These are phyloP conservation scores for Acarospora socialis DNA, from an alignment of 2,329 filamentous ascomycete species.

Conservation along the genomic window DNA sequence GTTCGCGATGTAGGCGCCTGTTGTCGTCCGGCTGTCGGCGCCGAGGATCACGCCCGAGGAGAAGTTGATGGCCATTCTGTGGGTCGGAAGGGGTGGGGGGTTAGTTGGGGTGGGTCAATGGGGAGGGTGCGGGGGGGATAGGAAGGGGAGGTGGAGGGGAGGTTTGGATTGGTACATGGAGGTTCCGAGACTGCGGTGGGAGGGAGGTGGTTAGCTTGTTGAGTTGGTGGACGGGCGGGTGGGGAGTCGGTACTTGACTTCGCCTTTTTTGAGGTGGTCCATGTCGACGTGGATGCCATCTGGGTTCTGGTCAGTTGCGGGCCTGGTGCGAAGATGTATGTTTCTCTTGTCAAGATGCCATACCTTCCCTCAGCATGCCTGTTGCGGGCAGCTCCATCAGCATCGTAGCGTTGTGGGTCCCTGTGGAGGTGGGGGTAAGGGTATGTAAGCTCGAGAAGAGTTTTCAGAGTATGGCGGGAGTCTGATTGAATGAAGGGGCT, in stretches of 20 bases:
- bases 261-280: conserved; percentile 95
- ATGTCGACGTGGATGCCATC: conserved; percentile 99
- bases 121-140: too few relatives aligned
- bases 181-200: conserved; percentile 62
- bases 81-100: conserved; percentile 19
- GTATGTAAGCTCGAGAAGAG: too few relatives aligned
- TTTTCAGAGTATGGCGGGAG: too few relatives aligned
- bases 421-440: too few relatives aligned
- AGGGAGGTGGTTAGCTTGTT: conserved; percentile 21
- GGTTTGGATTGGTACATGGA: conserved; percentile 94
- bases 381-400: conserved; percentile 22
- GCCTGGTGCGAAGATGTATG: conserved; percentile 7
- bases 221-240: not conserved
- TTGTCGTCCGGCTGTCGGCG: conserved; percentile 93
- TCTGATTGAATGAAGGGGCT: too few relatives aligned
- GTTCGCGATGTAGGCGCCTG: conserved; percentile 95
- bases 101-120: conserved; percentile 12
- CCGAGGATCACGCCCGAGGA: conserved; percentile 94
- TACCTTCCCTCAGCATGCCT: conserved; percentile 32
- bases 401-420: too few relatives aligned
- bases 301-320: conserved; percentile 27
- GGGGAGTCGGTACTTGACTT: conserved; percentile 70
- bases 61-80: conserved; percentile 97
- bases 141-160: conserved; percentile 9
- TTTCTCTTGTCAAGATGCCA: conserved; percentile 14